Conservation (phyloP, 2,329 filamentous ascomycete genomes). For the Colletotrichum tropicicola region DNA sequence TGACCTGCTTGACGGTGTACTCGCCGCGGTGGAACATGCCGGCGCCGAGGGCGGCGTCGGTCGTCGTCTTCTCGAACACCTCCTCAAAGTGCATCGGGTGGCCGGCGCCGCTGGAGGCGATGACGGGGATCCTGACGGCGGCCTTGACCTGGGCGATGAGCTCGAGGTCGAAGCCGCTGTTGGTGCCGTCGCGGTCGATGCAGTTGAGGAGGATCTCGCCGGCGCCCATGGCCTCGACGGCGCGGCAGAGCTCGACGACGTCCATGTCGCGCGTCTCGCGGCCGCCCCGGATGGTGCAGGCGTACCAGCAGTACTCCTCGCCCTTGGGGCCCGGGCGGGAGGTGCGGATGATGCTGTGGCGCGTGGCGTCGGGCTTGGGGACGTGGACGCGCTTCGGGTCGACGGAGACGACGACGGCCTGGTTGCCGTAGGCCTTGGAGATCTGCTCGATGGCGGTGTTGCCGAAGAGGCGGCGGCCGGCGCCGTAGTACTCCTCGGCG, state of each 20-base stretch:
- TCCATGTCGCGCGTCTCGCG: slow-evolving; percentile 94
- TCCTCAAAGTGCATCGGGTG: slow-evolving; percentile 88
- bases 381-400: slow-evolving; percentile 95
- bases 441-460: slow-evolving; percentile 96
- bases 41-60: slow-evolving; percentile 92
- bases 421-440: slow-evolving; percentile 90
- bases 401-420: slow-evolving; percentile 95
- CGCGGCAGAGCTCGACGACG: slow-evolving; percentile 85
- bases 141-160: slow-evolving; percentile 87
- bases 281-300: slow-evolving; percentile 95
- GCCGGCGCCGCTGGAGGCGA: slow-evolving; percentile 92
- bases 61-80: slow-evolving; percentile 85
- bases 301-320: slow-evolving; percentile 92
- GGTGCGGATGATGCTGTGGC: slow-evolving; percentile 79
- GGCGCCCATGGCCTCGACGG: slow-evolving; percentile 94
- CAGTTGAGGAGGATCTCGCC: slow-evolving; percentile 97
- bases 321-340: slow-evolving; percentile 75
- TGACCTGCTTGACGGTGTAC: slow-evolving; percentile 94
- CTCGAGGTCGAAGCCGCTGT: slow-evolving; percentile 93
- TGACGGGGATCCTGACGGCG: slow-evolving; percentile 91
- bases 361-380: slow-evolving; percentile 72
- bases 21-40: slow-evolving; percentile 98
- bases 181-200: slow-evolving; percentile 96
- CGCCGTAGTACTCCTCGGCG: slow-evolving; percentile 87
- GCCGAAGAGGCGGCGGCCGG: slow-evolving; percentile 75